Base-by-base conservation (phyloP, 305 asterid species). In the Solanum hybrid region DNA sequence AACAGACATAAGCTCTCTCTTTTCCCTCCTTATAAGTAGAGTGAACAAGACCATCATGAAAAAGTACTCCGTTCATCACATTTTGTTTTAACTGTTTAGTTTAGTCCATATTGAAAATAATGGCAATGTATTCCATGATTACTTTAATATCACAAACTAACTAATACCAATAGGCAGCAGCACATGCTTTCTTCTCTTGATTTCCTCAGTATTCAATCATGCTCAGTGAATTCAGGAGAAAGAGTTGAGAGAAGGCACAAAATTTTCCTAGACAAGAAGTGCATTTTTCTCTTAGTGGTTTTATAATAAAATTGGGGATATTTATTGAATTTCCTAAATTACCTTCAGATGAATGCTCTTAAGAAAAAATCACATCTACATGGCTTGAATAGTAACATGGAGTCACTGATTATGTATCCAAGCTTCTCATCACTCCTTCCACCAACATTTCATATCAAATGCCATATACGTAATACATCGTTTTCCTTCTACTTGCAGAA, bases 401-500 rank as follows among this genome's bases (percentile, higher is more conserved):
- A 6, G 73, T 85, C 76, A 22, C 32, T 85, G 32, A 0, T 85
- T 56, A 32, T 56, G 51, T 11, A 85, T 7, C 29, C 77, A 85
- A 85, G 31, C 13, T 84, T 22, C 73, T 84, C 42, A 56, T 56
- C 51, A n/a, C 88, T 56, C 51, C 88, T 11, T 56, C 46, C 46
- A 32, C 88, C 88, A 56, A 85, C 76, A 85, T 85, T 11, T 85
- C 51, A 85, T 51, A 85, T 56, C 42, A 85, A 32, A 56, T 85
- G 76, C 46, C 42, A 10, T 56, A 32, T 27, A 22, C 7, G 20
- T 85, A 56, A 85, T 56, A 34, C 8, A 7, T 16, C 86, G 6
- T 77, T 46, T 79, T 88, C 86, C 87, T 90, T 89, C 35, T 85
- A 88, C 86, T 86, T 91, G 88, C 98, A 97, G 99, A 90, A 91